Evolutionary conservation across 768 basidiomycete genomes (phyloP), one percentile per base, ranked within the genome.

Genomic region (Termitomyces sp.): DNA sequence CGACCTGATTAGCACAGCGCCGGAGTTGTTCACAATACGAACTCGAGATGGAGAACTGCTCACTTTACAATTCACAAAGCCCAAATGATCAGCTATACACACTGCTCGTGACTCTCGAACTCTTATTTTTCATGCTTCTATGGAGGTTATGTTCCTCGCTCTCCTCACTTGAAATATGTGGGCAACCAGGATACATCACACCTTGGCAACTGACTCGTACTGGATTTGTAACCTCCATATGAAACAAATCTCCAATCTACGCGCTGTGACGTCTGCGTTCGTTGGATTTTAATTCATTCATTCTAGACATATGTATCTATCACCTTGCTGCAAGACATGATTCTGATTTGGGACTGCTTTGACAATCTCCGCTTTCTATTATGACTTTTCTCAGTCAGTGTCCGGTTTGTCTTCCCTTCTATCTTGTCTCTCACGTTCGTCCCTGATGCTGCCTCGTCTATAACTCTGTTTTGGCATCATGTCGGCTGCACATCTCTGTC

Each of bases 1-100:
- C 54, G 34, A 46, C 6, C 49, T 66, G n/a, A 54, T 70, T 33
- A 64, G 65, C 57, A 30, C 56, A 1, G 50, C 57, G 16, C 54
- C 55, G 16, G 61, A 58, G 55, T 55, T 61, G 12, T 42, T 55
- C 33, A 62, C 58, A 52, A 48, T 64, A 36, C 63, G 60, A 53
- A 45, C 59, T n/a, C 20, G 44, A 31, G 54, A 46, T 20, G 42
- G 54, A 13, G 62, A 52, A 12, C 42, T 66, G 30, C n/a, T 65
- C 42, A 59, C 61, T 24, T 45, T 66, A 22, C 36, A 55, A 11
- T 64, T 66, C 16, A 33, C 11, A 4, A 16, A 58, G 44, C 18
- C 44, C 13, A 8, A 20, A 42, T 45, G 6, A 44, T 44, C 42
- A 6, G 4, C 9, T 44, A 20, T 22, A 3, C 42, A 4, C 5